Percentiles rank a stretch among this genome's conserved stretches.
phyloP scores from a whole-genome alignment of 768 basidiomycete genomes.

The Mycena sanguinolenta region DNA sequence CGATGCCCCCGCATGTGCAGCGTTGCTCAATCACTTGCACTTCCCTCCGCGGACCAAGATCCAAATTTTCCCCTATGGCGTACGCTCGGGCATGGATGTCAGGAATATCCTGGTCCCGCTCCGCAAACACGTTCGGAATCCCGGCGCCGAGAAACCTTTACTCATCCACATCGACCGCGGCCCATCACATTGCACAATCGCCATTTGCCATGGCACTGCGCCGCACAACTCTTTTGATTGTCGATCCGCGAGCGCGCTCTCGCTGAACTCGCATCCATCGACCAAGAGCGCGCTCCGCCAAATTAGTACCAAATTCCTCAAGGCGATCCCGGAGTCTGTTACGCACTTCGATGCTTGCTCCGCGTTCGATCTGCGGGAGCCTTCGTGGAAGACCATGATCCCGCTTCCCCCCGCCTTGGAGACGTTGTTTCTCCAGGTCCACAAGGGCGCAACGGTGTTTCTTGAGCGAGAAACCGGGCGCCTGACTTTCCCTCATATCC shows the following conservation, averaged over 20 bases:
- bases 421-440: not conserved
- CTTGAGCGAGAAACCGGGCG: not conserved
- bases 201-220: not conserved
- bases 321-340: no score
- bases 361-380: not conserved
- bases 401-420: slow-evolving; percentile 13
- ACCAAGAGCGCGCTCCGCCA: slow-evolving; percentile 10
- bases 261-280: slow-evolving; percentile 8
- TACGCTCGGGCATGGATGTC: not conserved
- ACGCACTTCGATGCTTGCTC: slow-evolving; percentile 13
- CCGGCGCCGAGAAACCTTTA: not conserved
- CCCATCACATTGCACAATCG: not conserved
- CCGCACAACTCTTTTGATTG: not conserved
- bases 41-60: not conserved
- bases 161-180: slow-evolving; percentile 4
- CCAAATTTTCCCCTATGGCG: not conserved
- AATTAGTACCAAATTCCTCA: slow-evolving; percentile 20
- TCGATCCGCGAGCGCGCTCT: not conserved
- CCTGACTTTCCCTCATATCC: not conserved
- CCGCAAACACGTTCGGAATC: slow-evolving; percentile 5
- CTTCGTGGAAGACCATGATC: not conserved
- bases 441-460: not conserved
- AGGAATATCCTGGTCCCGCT: not conserved
- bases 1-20: not conserved
- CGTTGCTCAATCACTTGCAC: not conserved